Percentiles rank a stretch among this genome's conserved stretches.
Conservation (phyloP, 768 basidiomycete species). For the Lenzites betulinus region DNA sequence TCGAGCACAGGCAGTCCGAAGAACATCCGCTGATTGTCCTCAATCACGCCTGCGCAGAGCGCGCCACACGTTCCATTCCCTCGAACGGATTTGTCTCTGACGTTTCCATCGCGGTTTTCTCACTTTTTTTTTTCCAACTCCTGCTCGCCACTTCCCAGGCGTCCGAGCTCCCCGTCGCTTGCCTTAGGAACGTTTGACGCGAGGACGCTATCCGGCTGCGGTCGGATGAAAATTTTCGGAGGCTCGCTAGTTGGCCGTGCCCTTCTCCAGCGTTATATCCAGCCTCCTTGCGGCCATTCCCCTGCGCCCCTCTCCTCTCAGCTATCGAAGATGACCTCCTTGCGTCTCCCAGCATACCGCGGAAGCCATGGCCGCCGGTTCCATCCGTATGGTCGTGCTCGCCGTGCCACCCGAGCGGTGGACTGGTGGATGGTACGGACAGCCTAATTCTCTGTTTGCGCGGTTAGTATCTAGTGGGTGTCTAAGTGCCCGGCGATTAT, state of each 20-base stretch:
- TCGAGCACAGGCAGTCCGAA: too few relatives aligned
- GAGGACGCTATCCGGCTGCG: background rate
- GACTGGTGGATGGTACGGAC: background rate
- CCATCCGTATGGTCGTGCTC: background rate
- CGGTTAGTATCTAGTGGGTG: too few relatives aligned
- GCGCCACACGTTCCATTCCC: background rate
- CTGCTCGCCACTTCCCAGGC: background rate
- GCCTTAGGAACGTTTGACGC: background rate
- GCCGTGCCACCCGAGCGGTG: background rate
- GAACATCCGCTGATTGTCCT: background rate
- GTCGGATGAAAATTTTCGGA: background rate
- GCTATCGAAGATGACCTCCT: background rate
- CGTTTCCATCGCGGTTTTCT: background rate
- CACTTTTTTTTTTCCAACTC: background rate
- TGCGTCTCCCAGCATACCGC: background rate
- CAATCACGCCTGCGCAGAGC: background rate
- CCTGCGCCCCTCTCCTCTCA: background rate
- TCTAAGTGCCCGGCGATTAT: too few relatives aligned
- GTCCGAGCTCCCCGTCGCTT: background rate
- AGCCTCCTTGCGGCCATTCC: background rate
- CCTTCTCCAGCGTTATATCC: background rate
- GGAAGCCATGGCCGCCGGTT: background rate
- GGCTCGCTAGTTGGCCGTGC: background rate
- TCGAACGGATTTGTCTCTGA: background rate
- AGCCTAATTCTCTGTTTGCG: background rate